Conservation (phyloP, 345 rosid genomes). For the Rhodomyrtus tomentosa region DNA sequence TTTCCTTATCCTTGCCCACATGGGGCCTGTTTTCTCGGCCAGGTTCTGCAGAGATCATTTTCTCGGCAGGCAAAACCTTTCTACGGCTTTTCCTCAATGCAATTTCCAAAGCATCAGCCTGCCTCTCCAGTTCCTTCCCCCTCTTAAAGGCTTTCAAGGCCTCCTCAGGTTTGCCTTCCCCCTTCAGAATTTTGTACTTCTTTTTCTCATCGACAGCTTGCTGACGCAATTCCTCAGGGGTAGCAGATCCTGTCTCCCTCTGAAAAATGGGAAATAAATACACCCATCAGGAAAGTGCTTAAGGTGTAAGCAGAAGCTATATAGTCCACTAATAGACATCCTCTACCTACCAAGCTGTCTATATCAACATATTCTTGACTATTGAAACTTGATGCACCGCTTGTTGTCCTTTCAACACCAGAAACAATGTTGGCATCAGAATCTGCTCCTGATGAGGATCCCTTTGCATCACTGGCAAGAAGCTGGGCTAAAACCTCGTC, state of each 20-base stretch:
- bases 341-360: conserved; percentile 15
- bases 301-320: background rate
- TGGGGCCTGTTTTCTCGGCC: conserved; percentile 24
- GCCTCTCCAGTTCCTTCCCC: conserved; percentile 92
- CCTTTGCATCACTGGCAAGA: conserved; percentile 51
- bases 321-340: background rate
- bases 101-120: conserved; percentile 66
- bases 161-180: conserved; percentile 74
- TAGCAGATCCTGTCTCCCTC: conserved; percentile 19
- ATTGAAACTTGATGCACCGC: conserved; percentile 24
- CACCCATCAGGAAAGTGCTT: conserved; percentile 9
- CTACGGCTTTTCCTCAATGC: conserved; percentile 44
- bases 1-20: conserved; percentile 27
- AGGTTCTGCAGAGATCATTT: conserved; percentile 22
- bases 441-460: conserved; percentile 31
- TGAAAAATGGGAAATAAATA: conserved; percentile 1
- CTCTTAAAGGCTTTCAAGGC: conserved; percentile 83
- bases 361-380: conserved; percentile 13
- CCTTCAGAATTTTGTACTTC: conserved; percentile 60
- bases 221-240: conserved; percentile 62
- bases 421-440: conserved; percentile 14
- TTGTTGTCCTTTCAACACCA: conserved; percentile 21
- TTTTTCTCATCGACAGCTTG: conserved; percentile 68
- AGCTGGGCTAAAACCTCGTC: conserved; percentile 63
- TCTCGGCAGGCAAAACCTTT: conserved; percentile 24